Evolutionary conservation across 73 alveolate species (phyloP).

Genomic region (Diophrys appendiculata): DNA sequence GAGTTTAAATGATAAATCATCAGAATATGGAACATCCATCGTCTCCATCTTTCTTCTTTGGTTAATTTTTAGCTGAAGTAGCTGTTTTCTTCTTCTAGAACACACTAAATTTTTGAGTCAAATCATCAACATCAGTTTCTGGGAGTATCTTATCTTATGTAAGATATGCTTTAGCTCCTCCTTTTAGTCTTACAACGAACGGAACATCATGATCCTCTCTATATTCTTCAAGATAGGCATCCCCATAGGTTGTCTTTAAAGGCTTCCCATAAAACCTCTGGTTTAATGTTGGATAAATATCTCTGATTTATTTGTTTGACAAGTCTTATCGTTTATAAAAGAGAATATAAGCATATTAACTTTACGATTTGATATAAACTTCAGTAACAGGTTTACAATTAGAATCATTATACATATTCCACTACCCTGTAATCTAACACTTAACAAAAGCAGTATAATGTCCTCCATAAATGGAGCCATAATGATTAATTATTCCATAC

Average conservation of each 20-base stretch:
- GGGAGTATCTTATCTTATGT: too few relatives aligned
- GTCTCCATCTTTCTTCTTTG: too few relatives aligned
- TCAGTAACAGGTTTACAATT: conserved; percentile 28
- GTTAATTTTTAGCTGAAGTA: too few relatives aligned
- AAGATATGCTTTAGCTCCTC: background rate
- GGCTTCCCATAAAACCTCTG: background rate
- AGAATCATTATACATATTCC: conserved; percentile 88
- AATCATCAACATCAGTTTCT: too few relatives aligned
- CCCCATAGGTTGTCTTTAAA: background rate
- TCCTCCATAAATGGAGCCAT: conserved; percentile 80
- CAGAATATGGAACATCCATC: too few relatives aligned
- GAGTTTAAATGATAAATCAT: too few relatives aligned
- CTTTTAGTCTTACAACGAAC: background rate
- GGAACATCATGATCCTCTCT: background rate
- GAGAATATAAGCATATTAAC: conserved; percentile 75
- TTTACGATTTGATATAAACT: conserved; percentile 56
- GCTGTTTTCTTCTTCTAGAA: too few relatives aligned
- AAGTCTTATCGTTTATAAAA: conserved; percentile 56
- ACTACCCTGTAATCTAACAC: conserved; percentile 51
- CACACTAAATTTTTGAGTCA: too few relatives aligned
- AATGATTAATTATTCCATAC: conserved; percentile 84
- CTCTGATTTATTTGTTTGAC: too few relatives aligned
- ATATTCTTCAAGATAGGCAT: background rate
- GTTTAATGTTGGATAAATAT: too few relatives aligned
- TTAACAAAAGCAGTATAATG: conserved; percentile 76